Percentiles rank a stretch among this genome's conserved stretches.
Evolutionary conservation across 2,329 filamentous ascomycete species (phyloP).

Genomic region (Diaporthe sp.): DNA sequence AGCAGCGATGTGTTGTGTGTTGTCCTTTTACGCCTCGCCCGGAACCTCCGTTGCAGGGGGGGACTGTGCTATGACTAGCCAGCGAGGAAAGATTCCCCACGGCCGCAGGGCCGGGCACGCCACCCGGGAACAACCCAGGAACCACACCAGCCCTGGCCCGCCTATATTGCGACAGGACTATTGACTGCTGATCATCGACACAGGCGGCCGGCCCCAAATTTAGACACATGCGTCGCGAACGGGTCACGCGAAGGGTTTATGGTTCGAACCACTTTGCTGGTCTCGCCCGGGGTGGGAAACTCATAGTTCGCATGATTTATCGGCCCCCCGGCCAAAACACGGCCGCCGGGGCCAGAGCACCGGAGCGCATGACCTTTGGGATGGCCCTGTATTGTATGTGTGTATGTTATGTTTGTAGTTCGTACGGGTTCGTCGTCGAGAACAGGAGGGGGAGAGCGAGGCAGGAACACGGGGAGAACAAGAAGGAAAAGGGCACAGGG

Average conservation of each 20-base stretch:
- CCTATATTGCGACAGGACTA: constrained; percentile 23
- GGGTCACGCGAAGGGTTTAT: constrained; percentile 17
- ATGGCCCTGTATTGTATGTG: background rate
- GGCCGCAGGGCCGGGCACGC: constrained; percentile 17
- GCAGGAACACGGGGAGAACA: constrained; percentile 4
- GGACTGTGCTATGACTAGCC: constrained; percentile 16
- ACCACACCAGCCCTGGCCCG: constrained; percentile 1
- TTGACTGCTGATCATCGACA: constrained; percentile 21
- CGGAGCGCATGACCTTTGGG: constrained; percentile 24
- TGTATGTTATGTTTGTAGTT: background rate
- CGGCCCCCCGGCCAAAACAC: constrained; percentile 19
- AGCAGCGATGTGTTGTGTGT: background rate
- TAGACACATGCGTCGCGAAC: constrained; percentile 22
- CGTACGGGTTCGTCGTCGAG: background rate
- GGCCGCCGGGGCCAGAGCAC: constrained; percentile 24
- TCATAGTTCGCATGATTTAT: constrained; percentile 15
- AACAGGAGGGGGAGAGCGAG: background rate
- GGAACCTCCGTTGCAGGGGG: constrained; percentile 24
- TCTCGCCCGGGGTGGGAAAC: constrained; percentile 1
- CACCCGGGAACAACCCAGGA: constrained; percentile 28
- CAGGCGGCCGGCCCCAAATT: constrained; percentile 2
- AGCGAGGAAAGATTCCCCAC: constrained; percentile 8
- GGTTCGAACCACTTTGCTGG: constrained; percentile 2
- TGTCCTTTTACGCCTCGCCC: background rate
- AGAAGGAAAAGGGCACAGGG: background rate